A percentile compares a stretch with the other conserved stretches of the same genome.
These are phyloP conservation scores for Davidsoniella neocaledoniae DNA, from an alignment of 2,329 filamentous ascomycete species.

Conservation along the genomic window DNA sequence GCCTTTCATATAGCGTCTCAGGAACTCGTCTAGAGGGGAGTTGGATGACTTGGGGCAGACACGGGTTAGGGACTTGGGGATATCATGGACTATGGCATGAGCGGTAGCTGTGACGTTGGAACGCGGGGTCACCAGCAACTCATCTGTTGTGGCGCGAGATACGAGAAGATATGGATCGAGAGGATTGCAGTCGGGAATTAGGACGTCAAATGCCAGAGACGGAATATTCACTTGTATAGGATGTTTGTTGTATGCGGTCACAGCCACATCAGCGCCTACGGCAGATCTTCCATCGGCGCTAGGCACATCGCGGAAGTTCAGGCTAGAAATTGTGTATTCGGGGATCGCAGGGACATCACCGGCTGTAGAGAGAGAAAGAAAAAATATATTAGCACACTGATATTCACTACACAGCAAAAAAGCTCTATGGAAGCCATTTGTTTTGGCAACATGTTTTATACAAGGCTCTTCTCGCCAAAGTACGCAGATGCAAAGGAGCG, in stretches of 20 bases:
- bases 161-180: slow-evolving; percentile 60
- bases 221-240: slow-evolving; percentile 64
- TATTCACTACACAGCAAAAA: slow-evolving; percentile 12
- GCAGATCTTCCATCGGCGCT: slow-evolving; percentile 35
- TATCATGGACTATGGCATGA: slow-evolving; percentile 51
- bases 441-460: slow-evolving; percentile 13
- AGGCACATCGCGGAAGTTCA: slow-evolving; percentile 62
- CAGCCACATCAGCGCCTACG: slow-evolving; percentile 64
- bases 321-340: slow-evolving; percentile 61
- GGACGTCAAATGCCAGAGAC: slow-evolving; percentile 64
- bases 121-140: slow-evolving; percentile 50
- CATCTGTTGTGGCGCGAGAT: slow-evolving; percentile 54
- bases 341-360: slow-evolving; percentile 62
- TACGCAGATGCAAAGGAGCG: slow-evolving; percentile 43
- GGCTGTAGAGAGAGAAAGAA: slow-evolving; percentile 29
- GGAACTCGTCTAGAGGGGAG: slow-evolving; percentile 70
- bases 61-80: slow-evolving; percentile 57
- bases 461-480: slow-evolving; percentile 38
- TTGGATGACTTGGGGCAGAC: slow-evolving; percentile 59
- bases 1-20: slow-evolving; percentile 69
- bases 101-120: slow-evolving; percentile 52
- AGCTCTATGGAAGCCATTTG: slow-evolving; percentile 12
- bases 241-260: slow-evolving; percentile 59
- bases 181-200: slow-evolving; percentile 64
- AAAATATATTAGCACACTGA: slow-evolving; percentile 17